These are phyloP conservation scores for Sclerotinia subarctica DNA, from an alignment of 2,329 filamentous ascomycete genomes.

Conservation along the genomic window DNA sequence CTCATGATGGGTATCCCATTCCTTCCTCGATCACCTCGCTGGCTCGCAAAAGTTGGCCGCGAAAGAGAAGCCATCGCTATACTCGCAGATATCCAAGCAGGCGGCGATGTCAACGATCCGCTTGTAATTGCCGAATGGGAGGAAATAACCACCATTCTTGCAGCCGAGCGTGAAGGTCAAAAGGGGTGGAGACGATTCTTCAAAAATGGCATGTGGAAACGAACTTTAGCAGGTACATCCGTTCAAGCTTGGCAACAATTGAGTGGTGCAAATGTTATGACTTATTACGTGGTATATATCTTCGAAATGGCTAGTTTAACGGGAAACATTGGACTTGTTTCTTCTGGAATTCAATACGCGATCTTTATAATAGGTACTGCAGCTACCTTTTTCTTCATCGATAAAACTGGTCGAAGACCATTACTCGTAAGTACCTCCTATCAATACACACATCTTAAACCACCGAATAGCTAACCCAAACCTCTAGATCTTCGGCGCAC, in stretches of 20 bases:
- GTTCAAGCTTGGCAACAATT: conserved; percentile 32
- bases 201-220: conserved; percentile 56
- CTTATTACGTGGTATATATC: conserved; percentile 42
- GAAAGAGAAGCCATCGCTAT: conserved; percentile 45
- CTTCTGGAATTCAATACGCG: conserved; percentile 31
- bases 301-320: conserved; percentile 41
- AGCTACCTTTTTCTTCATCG: conserved; percentile 32
- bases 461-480: conserved; percentile 26
- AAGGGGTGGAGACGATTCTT: conserved; percentile 42
- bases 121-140: conserved; percentile 56
- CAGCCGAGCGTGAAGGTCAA: conserved; percentile 31
- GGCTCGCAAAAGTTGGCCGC: conserved; percentile 50
- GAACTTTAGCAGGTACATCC: conserved; percentile 37
- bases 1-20: conserved; percentile 45
- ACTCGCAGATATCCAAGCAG: conserved; percentile 55
- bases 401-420: conserved; percentile 26
- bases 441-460: background rate
- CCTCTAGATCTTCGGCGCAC: conserved; percentile 41
- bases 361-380: conserved; percentile 32
- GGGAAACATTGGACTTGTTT: conserved; percentile 39
- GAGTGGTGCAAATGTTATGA: conserved; percentile 35
- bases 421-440: conserved; percentile 4
- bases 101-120: conserved; percentile 52
- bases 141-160: conserved; percentile 47
- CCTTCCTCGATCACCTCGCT: conserved; percentile 50